Base-by-base conservation (phyloP, 495 filamentous ascomycete species). In the Hypoxylon lienhwacheense region DNA sequence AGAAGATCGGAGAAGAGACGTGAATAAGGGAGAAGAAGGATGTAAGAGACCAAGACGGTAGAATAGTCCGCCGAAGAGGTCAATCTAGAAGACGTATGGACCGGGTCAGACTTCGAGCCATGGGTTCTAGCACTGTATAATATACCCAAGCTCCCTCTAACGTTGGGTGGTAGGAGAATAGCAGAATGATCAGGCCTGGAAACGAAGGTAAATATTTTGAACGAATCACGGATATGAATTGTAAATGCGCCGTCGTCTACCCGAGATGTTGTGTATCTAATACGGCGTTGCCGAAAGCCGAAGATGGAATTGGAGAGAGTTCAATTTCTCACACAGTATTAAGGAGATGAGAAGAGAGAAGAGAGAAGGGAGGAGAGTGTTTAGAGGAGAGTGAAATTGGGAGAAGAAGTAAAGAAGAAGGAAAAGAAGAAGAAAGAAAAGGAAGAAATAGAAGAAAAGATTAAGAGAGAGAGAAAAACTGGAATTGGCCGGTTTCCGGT, bases 71-170 rank as follows among this genome's bases (percentile, higher is more conserved):
- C 28, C 28, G 28, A 31, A 47, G 41, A 19, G 19, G 57, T 41
- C 42, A 47, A 43, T n/a, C 34, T 22, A 1, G 16, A 11, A 44
- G 34, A 50, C 17, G 47, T 43, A 47, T 41, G 46, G 34, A 52
- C 57, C 51, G 57, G 57, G 40, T 51, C 57, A 51, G 47, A 41
- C 45, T 51, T 47, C 57, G 57, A 61, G 46, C 14, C 29, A 45
- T 41, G 15, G 44, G 22, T 29, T 29, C 29, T 35, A 25, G 33
- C 26, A 33, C 37, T 33, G 44, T 25, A 34, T n/a, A n/a, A n/a
- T n/a, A n/a, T n/a, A n/a, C n/a, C n/a, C n/a, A n/a, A n/a, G n/a
- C n/a, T n/a, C n/a, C 15, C 24, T 20, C 21, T 28, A 20, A 19
- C 12, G 10, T 16, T 29, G 34, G 40, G 57, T 51, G 44, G 55